Percentiles rank a stretch among this genome's conserved stretches.
Evolutionary conservation across 257 asterid species (phyloP).

Genomic region (Hygrophila difformis): DNA sequence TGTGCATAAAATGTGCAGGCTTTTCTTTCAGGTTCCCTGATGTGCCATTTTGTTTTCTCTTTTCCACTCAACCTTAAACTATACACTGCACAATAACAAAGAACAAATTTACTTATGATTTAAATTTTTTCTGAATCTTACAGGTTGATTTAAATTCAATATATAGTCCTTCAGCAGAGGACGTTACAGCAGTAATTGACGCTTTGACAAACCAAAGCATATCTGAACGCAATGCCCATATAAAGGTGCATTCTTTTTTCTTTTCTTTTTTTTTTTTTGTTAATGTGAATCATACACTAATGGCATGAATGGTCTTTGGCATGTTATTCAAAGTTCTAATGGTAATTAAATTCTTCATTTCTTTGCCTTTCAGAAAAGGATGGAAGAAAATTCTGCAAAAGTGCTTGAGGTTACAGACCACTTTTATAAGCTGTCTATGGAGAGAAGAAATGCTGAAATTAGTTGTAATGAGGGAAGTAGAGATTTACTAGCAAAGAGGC

Average conservation of each 20-base stretch:
- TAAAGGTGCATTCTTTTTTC: slow-evolving; percentile 84
- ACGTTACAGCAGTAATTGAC: slow-evolving; percentile 42
- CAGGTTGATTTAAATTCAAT: slow-evolving; percentile 41
- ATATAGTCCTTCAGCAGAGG: slow-evolving; percentile 30
- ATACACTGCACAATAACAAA: too few species aligned
- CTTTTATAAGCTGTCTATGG: slow-evolving; percentile 46
- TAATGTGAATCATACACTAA: slow-evolving; percentile 14
- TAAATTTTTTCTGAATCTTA: too few species aligned
- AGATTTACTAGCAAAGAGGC: slow-evolving; percentile 80
- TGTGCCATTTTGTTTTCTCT: too few species aligned
- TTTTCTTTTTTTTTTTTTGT: too few species aligned
- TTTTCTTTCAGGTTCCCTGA: too few species aligned
- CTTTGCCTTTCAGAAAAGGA: slow-evolving; percentile 44
- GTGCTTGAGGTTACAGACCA: slow-evolving; percentile 42
- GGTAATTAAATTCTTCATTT: slow-evolving; percentile 15
- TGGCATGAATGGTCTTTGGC: slow-evolving; percentile 12
- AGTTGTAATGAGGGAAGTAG: slow-evolving; percentile 35
- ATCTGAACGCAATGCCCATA: slow-evolving; percentile 40
- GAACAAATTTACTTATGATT: too few species aligned
- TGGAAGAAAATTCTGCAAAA: slow-evolving; percentile 58
- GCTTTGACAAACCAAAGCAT: slow-evolving; percentile 50
- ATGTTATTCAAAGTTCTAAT: slow-evolving; percentile 10
- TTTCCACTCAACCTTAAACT: too few species aligned
- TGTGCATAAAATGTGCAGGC: too few species aligned
- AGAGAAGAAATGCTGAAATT: slow-evolving; percentile 42